Conservation (phyloP, 441 rosid genomes). For the Dalechampia spathulata region DNA sequence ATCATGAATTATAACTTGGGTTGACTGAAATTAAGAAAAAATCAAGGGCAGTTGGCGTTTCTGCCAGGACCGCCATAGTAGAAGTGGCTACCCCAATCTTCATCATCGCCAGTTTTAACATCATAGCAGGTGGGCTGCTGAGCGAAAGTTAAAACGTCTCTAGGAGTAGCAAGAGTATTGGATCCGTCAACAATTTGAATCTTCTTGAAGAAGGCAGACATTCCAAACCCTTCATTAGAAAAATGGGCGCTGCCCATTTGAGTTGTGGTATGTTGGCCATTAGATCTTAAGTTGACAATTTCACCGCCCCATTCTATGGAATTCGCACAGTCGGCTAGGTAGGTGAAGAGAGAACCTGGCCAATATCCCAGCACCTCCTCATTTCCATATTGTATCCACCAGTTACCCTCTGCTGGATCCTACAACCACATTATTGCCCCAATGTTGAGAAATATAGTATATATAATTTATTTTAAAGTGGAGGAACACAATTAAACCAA, state of each 20-base stretch:
- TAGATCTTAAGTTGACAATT: constrained; percentile 62
- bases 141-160: constrained; percentile 42
- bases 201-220: constrained; percentile 52
- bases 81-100: constrained; percentile 57
- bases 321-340: constrained; percentile 63
- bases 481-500: no score
- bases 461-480: no score
- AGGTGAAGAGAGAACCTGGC: constrained; percentile 77
- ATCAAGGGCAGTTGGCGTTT: constrained; percentile 55
- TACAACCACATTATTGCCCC: constrained; percentile 14
- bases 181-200: constrained; percentile 54
- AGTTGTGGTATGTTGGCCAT: constrained; percentile 70
- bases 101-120: constrained; percentile 36
- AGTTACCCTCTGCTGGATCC: constrained; percentile 86
- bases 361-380: constrained; percentile 68
- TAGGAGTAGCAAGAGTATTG: constrained; percentile 51
- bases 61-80: constrained; percentile 80
- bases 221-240: constrained; percentile 79
- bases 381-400: constrained; percentile 91
- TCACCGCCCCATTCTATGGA: constrained; percentile 94
- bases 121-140: constrained; percentile 60
- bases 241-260: constrained; percentile 82
- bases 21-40: no score
- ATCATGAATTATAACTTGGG: no score
- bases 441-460: not conserved